Percentiles rank a stretch among this genome's conserved stretches.
Conservation (phyloP, 139 green algal genomes). For the Marvania coccoides region DNA sequence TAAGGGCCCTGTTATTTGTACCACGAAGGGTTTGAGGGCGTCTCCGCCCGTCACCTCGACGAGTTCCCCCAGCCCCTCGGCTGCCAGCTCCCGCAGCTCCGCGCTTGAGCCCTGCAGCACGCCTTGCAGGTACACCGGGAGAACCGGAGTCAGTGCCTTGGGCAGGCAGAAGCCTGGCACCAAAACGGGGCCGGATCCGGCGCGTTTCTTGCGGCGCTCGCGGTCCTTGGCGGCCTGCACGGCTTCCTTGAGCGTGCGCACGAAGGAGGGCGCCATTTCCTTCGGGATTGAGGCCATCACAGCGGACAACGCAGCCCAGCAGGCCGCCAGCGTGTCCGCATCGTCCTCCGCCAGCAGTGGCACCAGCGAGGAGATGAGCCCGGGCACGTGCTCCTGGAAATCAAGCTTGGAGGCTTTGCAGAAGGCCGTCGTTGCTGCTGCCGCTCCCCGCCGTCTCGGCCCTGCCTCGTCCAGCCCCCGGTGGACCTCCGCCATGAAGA, state of each 20-base stretch:
- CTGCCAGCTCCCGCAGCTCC: constrained; percentile 80
- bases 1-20: constrained; percentile 78
- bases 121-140: constrained; percentile 91
- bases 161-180: constrained; percentile 82
- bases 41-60: constrained; percentile 69
- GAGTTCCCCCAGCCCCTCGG: constrained; percentile 86
- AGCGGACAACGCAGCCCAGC: constrained; percentile 67
- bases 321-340: constrained; percentile 28
- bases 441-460: constrained; percentile 36
- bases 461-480: constrained; percentile 58
- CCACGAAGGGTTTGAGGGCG: constrained; percentile 81
- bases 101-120: constrained; percentile 63
- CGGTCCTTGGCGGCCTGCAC: constrained; percentile 67
- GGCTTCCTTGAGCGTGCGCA: constrained; percentile 52
- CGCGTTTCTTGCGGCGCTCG: constrained; percentile 60
- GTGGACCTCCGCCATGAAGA: constrained; percentile 65
- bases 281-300: constrained; percentile 75
- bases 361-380: constrained; percentile 56
- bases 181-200: constrained; percentile 29
- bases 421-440: constrained; percentile 35
- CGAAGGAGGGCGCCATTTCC: constrained; percentile 67
- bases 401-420: constrained; percentile 35
- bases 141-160: constrained; percentile 77
- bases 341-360: constrained; percentile 56
- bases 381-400: constrained; percentile 58